Evolutionary conservation across 768 basidiomycete genomes (phyloP), one percentile per base, ranked within the genome.

Genomic region (Flagelloscypha sp.): DNA sequence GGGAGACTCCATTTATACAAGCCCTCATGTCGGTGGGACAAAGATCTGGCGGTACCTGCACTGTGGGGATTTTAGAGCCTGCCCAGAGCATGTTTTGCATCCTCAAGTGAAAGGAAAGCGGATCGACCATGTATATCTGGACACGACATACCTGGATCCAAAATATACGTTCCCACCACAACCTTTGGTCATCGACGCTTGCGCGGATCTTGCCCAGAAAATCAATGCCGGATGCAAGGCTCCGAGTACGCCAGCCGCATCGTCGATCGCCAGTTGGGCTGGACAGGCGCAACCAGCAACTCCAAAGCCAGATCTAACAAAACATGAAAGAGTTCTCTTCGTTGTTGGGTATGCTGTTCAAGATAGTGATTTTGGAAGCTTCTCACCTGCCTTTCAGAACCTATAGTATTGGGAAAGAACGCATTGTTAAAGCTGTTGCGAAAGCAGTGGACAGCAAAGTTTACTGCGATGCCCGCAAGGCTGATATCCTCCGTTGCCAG

Each of bases 81-180:
- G 83, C 15, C 95, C 95, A 0, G 68, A 70, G 30, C 92, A 95
- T 57, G 73, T 87, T 15, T 50, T 82, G 7, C 95, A 99, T 54
- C 87, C 89, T 1, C 76, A 77, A 1, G 67, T 98, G 37, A 76
- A 73, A 40, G 82, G 79, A 22, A 94, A 90, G 49, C 63, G 62
- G 22, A 72, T 98, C 6, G 90, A 98, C 45, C 75, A 80, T 34
- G 74, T 92, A 24, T 98, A 99, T 54, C 68, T 99, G 18, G 95
- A 99, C 53, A 97, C 95, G 4, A 99, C 95, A 1, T 97, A 97
- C 57, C 65, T 97, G 13, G 83, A 94, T 50, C 84, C 90, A 0
- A 86, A 87, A 80, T 97, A 97, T 54, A 84, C 81, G 32, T 98
- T 99, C 50, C 88, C 95, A 0, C 86, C 95, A 3, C 95, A 98